A percentile compares a stretch with the other conserved stretches of the same genome.
phyloP scores from a whole-genome alignment of 31 red algal genomes.

The Odonthalia washingtoniensis region DNA sequence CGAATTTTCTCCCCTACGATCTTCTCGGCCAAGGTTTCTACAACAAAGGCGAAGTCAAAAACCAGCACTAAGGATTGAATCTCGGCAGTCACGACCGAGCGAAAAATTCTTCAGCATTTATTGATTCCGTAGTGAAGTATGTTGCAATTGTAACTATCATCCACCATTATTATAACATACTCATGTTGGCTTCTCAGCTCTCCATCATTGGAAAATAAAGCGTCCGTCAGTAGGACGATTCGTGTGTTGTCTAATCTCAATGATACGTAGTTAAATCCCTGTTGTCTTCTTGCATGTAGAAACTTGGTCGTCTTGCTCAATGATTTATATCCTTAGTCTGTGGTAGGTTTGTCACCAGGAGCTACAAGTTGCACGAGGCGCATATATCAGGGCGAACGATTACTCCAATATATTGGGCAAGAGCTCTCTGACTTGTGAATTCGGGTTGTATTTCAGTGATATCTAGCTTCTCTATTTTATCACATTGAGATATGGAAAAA shows the following conservation, averaged over 20 bases:
- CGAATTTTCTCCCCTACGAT: neutral
- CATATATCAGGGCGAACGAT: neutral
- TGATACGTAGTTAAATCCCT: neutral
- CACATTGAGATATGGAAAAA: neutral
- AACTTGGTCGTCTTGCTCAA: no score
- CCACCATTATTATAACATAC: constrained; percentile 21
- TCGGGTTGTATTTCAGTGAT: neutral
- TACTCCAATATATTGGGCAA: neutral
- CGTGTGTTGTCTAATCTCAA: neutral
- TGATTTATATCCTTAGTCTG: neutral
- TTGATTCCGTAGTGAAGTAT: constrained; percentile 31
- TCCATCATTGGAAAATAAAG: no score
- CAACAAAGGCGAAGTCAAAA: constrained; percentile 26
- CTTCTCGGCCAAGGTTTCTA: neutral
- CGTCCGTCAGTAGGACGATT: no score
- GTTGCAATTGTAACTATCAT: neutral
- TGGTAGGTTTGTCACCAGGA: neutral
- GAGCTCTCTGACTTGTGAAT: neutral
- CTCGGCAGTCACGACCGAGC: constrained; percentile 46
- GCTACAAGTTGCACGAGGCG: neutral
- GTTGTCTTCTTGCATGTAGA: neutral
- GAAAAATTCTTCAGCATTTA: neutral
- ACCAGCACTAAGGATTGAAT: constrained; percentile 7
- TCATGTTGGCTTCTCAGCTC: no score
- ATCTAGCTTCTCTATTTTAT: neutral